Percentiles rank a stretch among this genome's conserved stretches.
These are phyloP conservation scores for Zygnema cylindricum DNA, from an alignment of 139 green algal species.

Conservation along the genomic window DNA sequence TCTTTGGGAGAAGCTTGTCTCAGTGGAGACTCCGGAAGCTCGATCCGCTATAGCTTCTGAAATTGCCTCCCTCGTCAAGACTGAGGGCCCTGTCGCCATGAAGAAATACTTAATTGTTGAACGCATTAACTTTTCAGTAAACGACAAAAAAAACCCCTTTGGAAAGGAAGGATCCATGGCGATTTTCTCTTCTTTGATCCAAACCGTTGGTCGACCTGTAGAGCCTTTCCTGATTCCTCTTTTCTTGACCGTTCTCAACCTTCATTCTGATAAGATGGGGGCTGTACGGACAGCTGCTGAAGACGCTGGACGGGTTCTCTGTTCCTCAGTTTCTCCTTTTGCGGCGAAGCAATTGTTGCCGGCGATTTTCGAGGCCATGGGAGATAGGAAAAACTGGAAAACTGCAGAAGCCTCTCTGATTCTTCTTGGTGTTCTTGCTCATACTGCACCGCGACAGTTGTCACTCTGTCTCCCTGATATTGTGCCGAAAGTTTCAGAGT, in stretches of 20 bases:
- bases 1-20: slow-evolving; percentile 27
- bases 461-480: slow-evolving; percentile 42
- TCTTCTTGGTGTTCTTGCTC: slow-evolving; percentile 25
- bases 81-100: neutral
- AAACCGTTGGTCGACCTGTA: slow-evolving; percentile 1
- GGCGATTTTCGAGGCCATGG: slow-evolving; percentile 15
- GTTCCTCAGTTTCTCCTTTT: slow-evolving; percentile 6
- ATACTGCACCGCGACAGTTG: slow-evolving; percentile 31
- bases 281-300: slow-evolving; percentile 23
- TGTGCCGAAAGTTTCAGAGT: slow-evolving; percentile 38
- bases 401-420: slow-evolving; percentile 6
- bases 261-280: slow-evolving; percentile 34
- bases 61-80: slow-evolving; percentile 22
- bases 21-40: neutral
- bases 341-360: slow-evolving; percentile 41
- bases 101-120: slow-evolving; percentile 33
- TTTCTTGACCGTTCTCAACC: slow-evolving; percentile 6
- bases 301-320: slow-evolving; percentile 5
- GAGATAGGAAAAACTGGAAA: slow-evolving; percentile 37
- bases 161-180: slow-evolving; percentile 32
- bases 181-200: neutral
- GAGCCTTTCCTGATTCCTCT: slow-evolving; percentile 49
- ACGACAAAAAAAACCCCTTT: neutral
- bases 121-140: slow-evolving; percentile 1
- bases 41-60: slow-evolving; percentile 2